phyloP scores from a whole-genome alignment of 2,329 filamentous ascomycete species.

The Dactylonectria macrodidyma region DNA sequence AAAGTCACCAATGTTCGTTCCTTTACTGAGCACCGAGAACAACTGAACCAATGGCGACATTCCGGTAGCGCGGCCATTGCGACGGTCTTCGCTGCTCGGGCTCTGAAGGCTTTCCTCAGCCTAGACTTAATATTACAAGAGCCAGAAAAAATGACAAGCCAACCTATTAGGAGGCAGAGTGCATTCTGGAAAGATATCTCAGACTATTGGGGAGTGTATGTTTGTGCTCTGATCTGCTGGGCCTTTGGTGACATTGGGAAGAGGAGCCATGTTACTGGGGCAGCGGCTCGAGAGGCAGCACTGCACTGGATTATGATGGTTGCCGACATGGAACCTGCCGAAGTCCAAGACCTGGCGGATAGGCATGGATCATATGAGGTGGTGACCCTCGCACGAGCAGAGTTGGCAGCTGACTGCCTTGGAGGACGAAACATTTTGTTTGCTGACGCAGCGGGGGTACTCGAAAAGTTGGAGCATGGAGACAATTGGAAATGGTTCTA shows the following conservation, averaged over 20 bases:
- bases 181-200: constrained; percentile 57
- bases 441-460: constrained; percentile 67
- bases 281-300: constrained; percentile 48
- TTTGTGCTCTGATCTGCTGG: constrained; percentile 73
- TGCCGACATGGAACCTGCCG: constrained; percentile 56
- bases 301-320: constrained; percentile 58
- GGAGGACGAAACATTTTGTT: constrained; percentile 65
- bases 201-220: constrained; percentile 70
- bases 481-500: constrained; percentile 52
- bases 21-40: constrained; percentile 64
- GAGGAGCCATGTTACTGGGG: constrained; percentile 35
- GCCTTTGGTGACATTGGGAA: constrained; percentile 61
- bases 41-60: constrained; percentile 62
- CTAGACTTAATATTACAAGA: constrained; percentile 32
- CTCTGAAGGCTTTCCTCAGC: constrained; percentile 63
- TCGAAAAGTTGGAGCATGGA: constrained; percentile 66
- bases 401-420: constrained; percentile 65
- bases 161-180: constrained; percentile 22
- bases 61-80: constrained; percentile 63
- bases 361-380: constrained; percentile 61
- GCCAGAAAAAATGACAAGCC: constrained; percentile 16
- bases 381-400: constrained; percentile 63
- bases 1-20: constrained; percentile 62
- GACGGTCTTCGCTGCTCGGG: constrained; percentile 65
- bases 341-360: constrained; percentile 56